Percentiles rank a stretch among this genome's conserved stretches.
These are phyloP conservation scores for Solanum neorickii DNA, from an alignment of 257 asterid species.

Conservation along the genomic window DNA sequence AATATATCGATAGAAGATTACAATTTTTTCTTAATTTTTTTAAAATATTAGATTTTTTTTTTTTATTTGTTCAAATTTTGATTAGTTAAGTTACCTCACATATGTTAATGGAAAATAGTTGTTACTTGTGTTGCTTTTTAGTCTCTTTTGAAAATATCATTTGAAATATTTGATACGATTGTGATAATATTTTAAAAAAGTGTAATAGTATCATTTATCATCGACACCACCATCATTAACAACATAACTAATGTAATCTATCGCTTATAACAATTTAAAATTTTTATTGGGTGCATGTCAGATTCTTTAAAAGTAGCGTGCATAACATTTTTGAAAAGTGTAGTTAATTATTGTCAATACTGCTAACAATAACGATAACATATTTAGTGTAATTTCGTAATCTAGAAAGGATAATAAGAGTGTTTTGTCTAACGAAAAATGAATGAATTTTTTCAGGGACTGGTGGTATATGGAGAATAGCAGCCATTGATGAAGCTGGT, in stretches of 20 bases:
- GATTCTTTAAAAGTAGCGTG: too few species aligned
- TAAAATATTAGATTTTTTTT: too few species aligned
- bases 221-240: not conserved
- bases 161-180: not conserved
- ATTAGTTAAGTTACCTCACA: not conserved
- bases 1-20: too few species aligned
- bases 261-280: too few species aligned
- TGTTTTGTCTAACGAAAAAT: not conserved
- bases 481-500: conserved; percentile 86
- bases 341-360: too few species aligned
- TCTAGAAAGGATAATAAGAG: too few species aligned
- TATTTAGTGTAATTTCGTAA: not conserved
- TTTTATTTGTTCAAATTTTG: not conserved
- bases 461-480: conserved; percentile 83
- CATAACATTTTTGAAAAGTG: not conserved
- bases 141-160: not conserved
- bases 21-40: too few species aligned
- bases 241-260: not conserved
- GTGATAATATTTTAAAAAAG: not conserved
- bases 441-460: not conserved
- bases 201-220: not conserved
- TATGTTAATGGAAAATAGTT: not conserved
- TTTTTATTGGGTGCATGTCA: not conserved
- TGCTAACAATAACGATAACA: too few species aligned
- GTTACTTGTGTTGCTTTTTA: not conserved